These are phyloP conservation scores for Cordyceps tenuipes DNA, from an alignment of 2,329 filamentous ascomycete species.

Conservation along the genomic window DNA sequence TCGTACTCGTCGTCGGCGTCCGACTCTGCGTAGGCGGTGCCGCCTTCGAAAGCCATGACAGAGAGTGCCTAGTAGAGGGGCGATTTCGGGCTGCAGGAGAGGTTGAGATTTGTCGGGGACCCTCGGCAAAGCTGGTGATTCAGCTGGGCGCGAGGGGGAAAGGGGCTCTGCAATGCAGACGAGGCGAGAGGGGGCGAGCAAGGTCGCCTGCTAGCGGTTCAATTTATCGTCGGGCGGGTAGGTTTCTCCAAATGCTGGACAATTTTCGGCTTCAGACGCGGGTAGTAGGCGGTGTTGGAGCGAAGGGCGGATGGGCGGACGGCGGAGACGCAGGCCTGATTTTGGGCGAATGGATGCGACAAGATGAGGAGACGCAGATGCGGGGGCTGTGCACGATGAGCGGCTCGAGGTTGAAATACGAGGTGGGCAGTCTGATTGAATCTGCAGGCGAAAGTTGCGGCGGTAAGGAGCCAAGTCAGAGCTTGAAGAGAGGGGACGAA, in stretches of 20 bases:
- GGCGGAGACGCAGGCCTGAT: neutral
- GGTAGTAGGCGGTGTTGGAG: neutral
- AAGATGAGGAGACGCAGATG: neutral
- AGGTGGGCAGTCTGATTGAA: neutral
- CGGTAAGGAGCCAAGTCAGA: neutral
- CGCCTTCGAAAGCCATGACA: slow-evolving; percentile 54
- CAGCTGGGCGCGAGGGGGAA: neutral
- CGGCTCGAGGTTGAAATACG: neutral
- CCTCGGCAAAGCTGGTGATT: neutral
- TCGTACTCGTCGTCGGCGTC: slow-evolving; percentile 81
- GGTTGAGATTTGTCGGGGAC: neutral
- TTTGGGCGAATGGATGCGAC: neutral
- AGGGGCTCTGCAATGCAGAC: neutral
- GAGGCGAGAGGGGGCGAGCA: neutral
- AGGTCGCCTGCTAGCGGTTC: neutral
- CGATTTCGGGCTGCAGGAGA: neutral
- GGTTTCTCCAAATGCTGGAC: neutral
- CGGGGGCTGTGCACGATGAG: neutral
- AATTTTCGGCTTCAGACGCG: neutral
- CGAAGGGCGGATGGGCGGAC: neutral
- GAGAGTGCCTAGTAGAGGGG: neutral
- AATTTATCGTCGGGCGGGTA: neutral
- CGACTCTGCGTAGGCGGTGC: slow-evolving; percentile 67
- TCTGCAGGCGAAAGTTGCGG: neutral
- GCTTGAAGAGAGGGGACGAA: neutral